Evolutionary conservation across 1,284 basidiomycete genomes (phyloP).

Genomic region (Tylopilus sp.): DNA sequence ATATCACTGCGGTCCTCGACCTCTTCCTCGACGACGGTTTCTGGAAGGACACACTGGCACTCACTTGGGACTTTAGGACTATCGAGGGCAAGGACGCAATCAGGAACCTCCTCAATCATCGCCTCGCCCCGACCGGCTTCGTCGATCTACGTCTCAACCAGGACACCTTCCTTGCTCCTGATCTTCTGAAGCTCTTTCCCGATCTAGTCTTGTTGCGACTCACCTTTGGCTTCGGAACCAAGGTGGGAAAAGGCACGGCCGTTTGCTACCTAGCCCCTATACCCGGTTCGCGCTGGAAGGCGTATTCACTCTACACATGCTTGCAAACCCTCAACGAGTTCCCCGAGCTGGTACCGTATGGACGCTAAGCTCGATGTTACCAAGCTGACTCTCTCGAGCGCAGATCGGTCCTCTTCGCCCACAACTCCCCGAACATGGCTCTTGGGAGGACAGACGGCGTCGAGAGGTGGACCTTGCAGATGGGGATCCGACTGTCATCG

Average conservation of each 20-base stretch:
- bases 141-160: conserved; percentile 21
- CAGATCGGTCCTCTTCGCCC: conserved; percentile 26
- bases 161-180: conserved; percentile 18
- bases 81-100: conserved; percentile 24
- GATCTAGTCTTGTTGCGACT: conserved; percentile 27
- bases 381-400: conserved; percentile 1
- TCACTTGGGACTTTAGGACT: conserved; percentile 33
- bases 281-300: conserved; percentile 26
- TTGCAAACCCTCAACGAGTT: conserved; percentile 47
- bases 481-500: conserved; percentile 30
- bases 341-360: conserved; percentile 34
- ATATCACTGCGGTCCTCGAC: conserved; percentile 25
- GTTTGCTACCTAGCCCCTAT: conserved; percentile 22
- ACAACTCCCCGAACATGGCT: conserved; percentile 23
- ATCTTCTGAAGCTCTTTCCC: conserved; percentile 22
- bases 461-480: conserved; percentile 23
- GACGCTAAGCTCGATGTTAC: background rate
- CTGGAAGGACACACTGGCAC: conserved; percentile 28
- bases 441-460: conserved; percentile 28
- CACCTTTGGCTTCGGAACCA: conserved; percentile 26
- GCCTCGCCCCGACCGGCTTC: conserved; percentile 34
- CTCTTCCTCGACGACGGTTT: conserved; percentile 31
- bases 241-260: conserved; percentile 22
- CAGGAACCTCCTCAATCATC: conserved; percentile 22
- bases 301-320: conserved; percentile 39